Evolutionary conservation across 1,284 basidiomycete species (phyloP), one percentile per base, ranked within the genome.

Genomic region (Irpex sp.): DNA sequence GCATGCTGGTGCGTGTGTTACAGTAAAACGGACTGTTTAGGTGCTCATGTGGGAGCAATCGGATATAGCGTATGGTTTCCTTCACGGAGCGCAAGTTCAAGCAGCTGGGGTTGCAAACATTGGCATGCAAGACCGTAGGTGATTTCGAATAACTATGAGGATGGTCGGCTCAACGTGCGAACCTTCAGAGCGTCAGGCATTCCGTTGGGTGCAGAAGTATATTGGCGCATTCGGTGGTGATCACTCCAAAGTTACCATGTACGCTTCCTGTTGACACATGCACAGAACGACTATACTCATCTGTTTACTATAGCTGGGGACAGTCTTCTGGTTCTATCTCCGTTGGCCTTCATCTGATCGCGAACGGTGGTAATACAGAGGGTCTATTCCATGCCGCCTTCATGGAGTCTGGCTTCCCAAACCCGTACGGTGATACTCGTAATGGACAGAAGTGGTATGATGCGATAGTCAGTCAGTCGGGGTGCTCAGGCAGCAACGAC

Each of bases 141-240:
- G 26, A 26, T 26, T 26, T 3, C 21, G 3, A 26, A 2, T 26
- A 1, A 26, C 21, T 3, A 3, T 26, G 21, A 26, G 1, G 21
- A 3, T 26, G 3, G 21, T 26, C 21, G 21, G 26, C 19, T 58
- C n/a, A 26, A 38, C 5, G 58, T 31, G 52, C 37, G 26, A 52
- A 38, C 17, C n/a, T 61, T 5, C 55, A 86, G 84, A 86, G 70
- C 80, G 82, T 6, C 70, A 79, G 47, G 86, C 86, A 0, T 72
- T 92, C 13, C 72, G 84, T 63, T 92, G 89, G 88, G 71, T 83
- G 0, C 75, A 81, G 36, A 65, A 76, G 59, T 77, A 82, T 63
- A 81, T 83, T 55, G 59, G 65, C 5, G 68, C 69, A 0, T 81
- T 82, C 65, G 78, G 81, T 4, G 81, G 81, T 3, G 79, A 82